Base-by-base conservation (phyloP, 108 stramenopile species). In the Nannochloropsis salina region DNA sequence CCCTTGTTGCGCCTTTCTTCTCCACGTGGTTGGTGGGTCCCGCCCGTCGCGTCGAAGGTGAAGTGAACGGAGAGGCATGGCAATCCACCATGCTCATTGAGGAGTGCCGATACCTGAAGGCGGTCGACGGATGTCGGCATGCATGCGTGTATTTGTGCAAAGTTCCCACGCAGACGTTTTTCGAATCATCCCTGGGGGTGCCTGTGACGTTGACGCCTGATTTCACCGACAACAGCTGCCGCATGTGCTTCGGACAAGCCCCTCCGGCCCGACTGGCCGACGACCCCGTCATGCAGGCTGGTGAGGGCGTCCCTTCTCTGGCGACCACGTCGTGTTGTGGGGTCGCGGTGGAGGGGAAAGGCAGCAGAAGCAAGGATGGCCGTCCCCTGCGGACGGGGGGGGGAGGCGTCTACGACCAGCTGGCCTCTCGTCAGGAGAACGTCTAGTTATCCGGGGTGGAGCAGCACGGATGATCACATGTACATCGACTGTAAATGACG, bases 171-270 rank as follows among this genome's bases (percentile, higher is more conserved):
- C 61, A 74, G 61, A 6, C 61, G n/a, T 74, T 74, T 74, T 74
- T 74, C 6, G n/a, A 74, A n/a, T 15, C 15, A 74, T 74, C 61
- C n/a, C n/a, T 74, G n/a, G n/a, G n/a, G 15, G n/a, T 74, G 61
- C 20, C 15, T 74, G 61, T 74, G 61, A 74, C 61, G 20, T n/a
- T 74, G 61, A 74, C 61, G 61, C 61, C 61, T 2, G 61, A 74
- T 74, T 74, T 74, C n/a, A 74, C 15, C n/a, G 61, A 74, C 8
- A 74, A 6, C 6, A 74, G 61, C n/a, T 74, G 61, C 61, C 61
- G 61, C n/a, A 74, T 74, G 61, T 74, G 61, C n/a, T 74, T 74
- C 61, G 61, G 61, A 6, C 61, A 74, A 74, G 61, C 61, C 20
- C 61, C 61, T n/a, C 61, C 61, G 6, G 61, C 61, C 15, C n/a